Evolutionary conservation across 1,284 basidiomycete species (phyloP).

Genomic region (Flammula alnicola): DNA sequence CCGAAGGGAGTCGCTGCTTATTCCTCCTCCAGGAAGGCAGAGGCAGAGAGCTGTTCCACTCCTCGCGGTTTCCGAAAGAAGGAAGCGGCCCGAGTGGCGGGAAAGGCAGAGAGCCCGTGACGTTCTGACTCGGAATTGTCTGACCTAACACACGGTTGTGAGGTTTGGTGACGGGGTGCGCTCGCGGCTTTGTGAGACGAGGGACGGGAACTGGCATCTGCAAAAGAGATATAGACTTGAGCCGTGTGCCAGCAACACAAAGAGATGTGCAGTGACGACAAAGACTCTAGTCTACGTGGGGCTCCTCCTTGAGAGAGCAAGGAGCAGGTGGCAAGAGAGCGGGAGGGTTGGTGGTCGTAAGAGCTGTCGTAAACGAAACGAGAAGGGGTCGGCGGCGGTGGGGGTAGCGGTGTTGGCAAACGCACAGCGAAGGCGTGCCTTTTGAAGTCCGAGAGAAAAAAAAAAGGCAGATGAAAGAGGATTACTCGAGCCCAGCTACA

Average conservation of each 20-base stretch:
- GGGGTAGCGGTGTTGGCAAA: slow-evolving; percentile 61
- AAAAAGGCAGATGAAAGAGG: no score
- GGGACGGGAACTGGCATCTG: slow-evolving; percentile 87
- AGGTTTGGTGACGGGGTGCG: slow-evolving; percentile 69
- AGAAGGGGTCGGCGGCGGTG: slow-evolving; percentile 31
- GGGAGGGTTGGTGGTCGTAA: slow-evolving; percentile 56
- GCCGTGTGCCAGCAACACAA: slow-evolving; percentile 44
- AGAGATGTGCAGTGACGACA: slow-evolving; percentile 41
- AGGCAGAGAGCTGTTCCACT: slow-evolving; percentile 70
- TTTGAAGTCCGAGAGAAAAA: slow-evolving; percentile 55
- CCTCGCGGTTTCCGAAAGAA: slow-evolving; percentile 65
- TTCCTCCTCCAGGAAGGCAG: slow-evolving; percentile 63
- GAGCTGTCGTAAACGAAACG: slow-evolving; percentile 51
- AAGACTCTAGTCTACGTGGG: slow-evolving; percentile 40
- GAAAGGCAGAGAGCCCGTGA: slow-evolving; percentile 60
- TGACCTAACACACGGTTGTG: slow-evolving; percentile 46
- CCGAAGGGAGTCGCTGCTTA: slow-evolving; percentile 68
- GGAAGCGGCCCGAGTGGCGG: slow-evolving; percentile 64
- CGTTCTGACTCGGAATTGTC: slow-evolving; percentile 49
- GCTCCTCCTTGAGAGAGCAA: slow-evolving; percentile 40
- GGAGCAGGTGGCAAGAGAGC: slow-evolving; percentile 39
- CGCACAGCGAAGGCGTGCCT: slow-evolving; percentile 93
- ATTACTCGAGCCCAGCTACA: slow-evolving; percentile 39
- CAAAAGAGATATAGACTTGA: slow-evolving; percentile 41
- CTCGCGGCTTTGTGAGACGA: slow-evolving; percentile 54